Percentiles rank a stretch among this genome's conserved stretches.
phyloP scores from a whole-genome alignment of 768 basidiomycete genomes.

The Mycena rosella region DNA sequence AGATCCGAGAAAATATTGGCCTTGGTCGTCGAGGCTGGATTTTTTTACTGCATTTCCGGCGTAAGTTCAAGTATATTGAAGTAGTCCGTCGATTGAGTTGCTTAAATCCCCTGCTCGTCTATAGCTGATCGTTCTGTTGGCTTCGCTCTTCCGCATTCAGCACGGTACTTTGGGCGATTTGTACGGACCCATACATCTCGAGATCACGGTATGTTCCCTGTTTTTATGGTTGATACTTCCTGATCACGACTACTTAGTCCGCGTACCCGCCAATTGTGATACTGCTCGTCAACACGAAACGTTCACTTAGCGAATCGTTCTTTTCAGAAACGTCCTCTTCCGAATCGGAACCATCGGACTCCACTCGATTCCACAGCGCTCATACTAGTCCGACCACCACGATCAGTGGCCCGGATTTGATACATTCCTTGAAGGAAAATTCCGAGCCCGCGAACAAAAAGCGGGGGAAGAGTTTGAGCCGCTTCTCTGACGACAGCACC shows the following conservation, averaged over 20 bases:
- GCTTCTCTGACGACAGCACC: not conserved
- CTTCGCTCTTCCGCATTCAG: slow-evolving; percentile 3
- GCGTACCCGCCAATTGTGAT: slow-evolving; percentile 16
- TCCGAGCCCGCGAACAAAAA: not conserved
- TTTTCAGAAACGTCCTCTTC: not conserved
- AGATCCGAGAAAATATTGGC: not conserved
- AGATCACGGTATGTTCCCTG: slow-evolving; percentile 14
- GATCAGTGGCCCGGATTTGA: not conserved
- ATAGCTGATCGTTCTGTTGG: slow-evolving; percentile 11
- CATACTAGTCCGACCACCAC: not conserved
- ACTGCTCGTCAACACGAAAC: slow-evolving; percentile 9
- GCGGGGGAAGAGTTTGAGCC: not conserved
- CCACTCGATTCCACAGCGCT: not conserved
- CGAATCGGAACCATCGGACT: not conserved
- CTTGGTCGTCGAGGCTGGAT: slow-evolving; percentile 8
- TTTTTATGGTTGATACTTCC: not conserved
- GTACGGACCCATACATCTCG: slow-evolving; percentile 14
- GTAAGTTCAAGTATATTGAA: not conserved
- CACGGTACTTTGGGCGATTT: slow-evolving; percentile 13
- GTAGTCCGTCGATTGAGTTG: not conserved
- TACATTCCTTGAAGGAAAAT: not conserved
- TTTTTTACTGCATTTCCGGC: slow-evolving; percentile 12
- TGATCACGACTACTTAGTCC: not conserved
- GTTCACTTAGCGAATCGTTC: not conserved
- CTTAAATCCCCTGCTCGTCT: not conserved